Conservation (phyloP, 495 filamentous ascomycete genomes). For the Margaritispora aquatica region DNA sequence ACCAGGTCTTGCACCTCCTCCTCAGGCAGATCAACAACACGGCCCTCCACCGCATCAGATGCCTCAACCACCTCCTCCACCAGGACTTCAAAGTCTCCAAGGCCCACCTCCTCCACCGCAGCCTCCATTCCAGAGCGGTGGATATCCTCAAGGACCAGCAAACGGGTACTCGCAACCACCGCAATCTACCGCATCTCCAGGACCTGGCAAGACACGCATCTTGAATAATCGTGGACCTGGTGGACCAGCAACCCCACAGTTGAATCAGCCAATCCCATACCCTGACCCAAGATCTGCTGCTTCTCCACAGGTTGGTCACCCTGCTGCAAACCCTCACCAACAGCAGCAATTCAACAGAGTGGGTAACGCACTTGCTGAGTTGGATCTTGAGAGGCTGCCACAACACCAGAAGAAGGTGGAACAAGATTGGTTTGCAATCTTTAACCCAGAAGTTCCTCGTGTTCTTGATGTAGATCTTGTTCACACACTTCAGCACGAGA, state of each 20-base stretch:
- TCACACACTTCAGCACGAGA: slow-evolving; percentile 81
- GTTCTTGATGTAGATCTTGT: slow-evolving; percentile 81
- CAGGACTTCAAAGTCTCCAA: slow-evolving; percentile 30
- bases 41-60: slow-evolving; percentile 50
- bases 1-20: slow-evolving; percentile 73
- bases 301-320: slow-evolving; percentile 83
- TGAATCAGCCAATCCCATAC: slow-evolving; percentile 75
- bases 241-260: slow-evolving; percentile 83
- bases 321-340: slow-evolving; percentile 58
- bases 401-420: slow-evolving; percentile 77
- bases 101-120: slow-evolving; percentile 40
- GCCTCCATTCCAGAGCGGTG: slow-evolving; percentile 27
- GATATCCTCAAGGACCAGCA: slow-evolving; percentile 43
- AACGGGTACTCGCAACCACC: slow-evolving; percentile 46
- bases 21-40: slow-evolving; percentile 49
- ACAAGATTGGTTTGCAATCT: slow-evolving; percentile 82
- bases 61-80: slow-evolving; percentile 41
- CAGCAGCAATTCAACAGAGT: slow-evolving; percentile 49
- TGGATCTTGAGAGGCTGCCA: slow-evolving; percentile 79
- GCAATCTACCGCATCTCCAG: slow-evolving; percentile 83
- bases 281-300: slow-evolving; percentile 60
- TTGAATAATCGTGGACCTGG: slow-evolving; percentile 54
- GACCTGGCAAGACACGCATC: slow-evolving; percentile 59
- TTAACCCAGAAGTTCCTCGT: slow-evolving; percentile 79
- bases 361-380: slow-evolving; percentile 78